These are phyloP conservation scores for Zoysia japonica DNA, from an alignment of 176 grass and related monocot genomes.

Conservation along the genomic window DNA sequence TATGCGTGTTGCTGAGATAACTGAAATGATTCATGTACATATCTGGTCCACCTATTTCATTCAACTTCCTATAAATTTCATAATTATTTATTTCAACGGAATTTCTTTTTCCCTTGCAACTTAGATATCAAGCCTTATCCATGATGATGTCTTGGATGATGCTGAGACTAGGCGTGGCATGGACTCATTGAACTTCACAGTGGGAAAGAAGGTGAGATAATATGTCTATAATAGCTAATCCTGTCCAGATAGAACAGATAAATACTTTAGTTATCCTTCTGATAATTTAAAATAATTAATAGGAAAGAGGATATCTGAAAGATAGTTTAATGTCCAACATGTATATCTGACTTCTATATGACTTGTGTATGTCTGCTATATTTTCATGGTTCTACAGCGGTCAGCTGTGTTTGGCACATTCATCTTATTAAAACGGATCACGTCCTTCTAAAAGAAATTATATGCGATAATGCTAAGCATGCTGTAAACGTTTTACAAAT, in stretches of 20 bases:
- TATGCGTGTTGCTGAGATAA: slow-evolving; percentile 62
- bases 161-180: slow-evolving; percentile 81
- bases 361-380: background rate
- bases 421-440: background rate
- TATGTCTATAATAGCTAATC: background rate
- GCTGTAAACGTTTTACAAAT: slow-evolving; percentile 4
- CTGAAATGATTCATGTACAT: slow-evolving; percentile 73
- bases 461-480: background rate
- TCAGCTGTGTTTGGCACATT: background rate
- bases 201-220: slow-evolving; percentile 68
- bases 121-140: slow-evolving; percentile 84
- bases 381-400: background rate
- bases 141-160: slow-evolving; percentile 88
- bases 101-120: slow-evolving; percentile 12
- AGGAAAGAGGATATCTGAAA: background rate
- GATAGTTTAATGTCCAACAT: no score
- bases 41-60: slow-evolving; percentile 7
- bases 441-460: background rate
- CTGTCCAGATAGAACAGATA: background rate
- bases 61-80: background rate
- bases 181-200: slow-evolving; percentile 66
- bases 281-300: background rate
- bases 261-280: background rate
- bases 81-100: background rate
- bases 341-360: background rate